Evolutionary conservation across 2,329 filamentous ascomycete species (phyloP).

Genomic region (Sclerotinia minor): DNA sequence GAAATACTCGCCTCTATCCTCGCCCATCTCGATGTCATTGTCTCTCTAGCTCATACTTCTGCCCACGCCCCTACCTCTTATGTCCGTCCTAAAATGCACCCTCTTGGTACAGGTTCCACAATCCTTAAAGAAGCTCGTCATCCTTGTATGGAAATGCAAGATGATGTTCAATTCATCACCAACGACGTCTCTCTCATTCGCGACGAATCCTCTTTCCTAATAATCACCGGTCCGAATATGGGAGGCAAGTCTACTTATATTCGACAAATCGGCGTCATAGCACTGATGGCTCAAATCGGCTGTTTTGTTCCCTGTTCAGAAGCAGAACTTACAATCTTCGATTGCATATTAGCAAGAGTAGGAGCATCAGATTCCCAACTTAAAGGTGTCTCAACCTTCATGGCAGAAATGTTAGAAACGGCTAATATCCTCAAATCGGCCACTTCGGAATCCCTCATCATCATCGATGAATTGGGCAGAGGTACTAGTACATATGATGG

Average conservation of each 20-base stretch:
- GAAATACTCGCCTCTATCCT: slow-evolving; percentile 86
- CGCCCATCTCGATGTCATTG: slow-evolving; percentile 91
- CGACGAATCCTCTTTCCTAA: slow-evolving; percentile 78
- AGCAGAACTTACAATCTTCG: slow-evolving; percentile 92
- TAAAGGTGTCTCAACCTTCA: slow-evolving; percentile 97
- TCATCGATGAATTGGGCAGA: slow-evolving; percentile 95
- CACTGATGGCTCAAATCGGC: slow-evolving; percentile 93
- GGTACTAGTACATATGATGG: slow-evolving; percentile 98
- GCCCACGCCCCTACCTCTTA: slow-evolving; percentile 92
- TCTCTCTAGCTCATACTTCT: slow-evolving; percentile 89
- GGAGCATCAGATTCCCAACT: slow-evolving; percentile 95
- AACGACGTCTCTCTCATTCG: slow-evolving; percentile 86
- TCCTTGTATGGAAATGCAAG: slow-evolving; percentile 98
- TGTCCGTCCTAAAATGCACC: slow-evolving; percentile 85
- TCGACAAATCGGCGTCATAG: slow-evolving; percentile 93
- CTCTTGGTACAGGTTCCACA: slow-evolving; percentile 83
- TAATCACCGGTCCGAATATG: slow-evolving; percentile 89
- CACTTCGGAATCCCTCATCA: slow-evolving; percentile 92
- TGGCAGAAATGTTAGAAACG: slow-evolving; percentile 99
- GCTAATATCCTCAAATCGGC: slow-evolving; percentile 98
- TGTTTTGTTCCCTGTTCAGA: slow-evolving; percentile 92
- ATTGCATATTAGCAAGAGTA: slow-evolving; percentile 93
- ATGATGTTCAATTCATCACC: slow-evolving; percentile 97
- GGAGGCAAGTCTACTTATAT: slow-evolving; percentile 99
- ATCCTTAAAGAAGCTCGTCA: slow-evolving; percentile 91